Evolutionary conservation across 1,139 yeast species (phyloP).

Genomic region (Nakaseomyces kungkrabaensis): DNA sequence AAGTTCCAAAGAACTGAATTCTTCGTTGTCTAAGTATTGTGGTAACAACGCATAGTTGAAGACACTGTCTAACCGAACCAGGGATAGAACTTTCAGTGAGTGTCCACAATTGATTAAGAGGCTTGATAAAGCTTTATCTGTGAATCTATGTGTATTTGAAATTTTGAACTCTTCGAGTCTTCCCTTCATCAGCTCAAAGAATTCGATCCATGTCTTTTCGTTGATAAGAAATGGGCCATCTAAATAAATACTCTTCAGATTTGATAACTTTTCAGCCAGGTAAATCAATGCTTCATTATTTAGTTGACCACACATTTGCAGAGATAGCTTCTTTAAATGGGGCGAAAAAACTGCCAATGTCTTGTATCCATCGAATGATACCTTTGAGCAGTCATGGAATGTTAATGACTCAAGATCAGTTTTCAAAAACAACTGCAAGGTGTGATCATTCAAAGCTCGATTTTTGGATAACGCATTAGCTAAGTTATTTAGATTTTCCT

Average conservation of each 20-base stretch:
- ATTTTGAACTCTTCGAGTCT: constrained; percentile 49
- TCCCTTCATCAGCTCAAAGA: constrained; percentile 44
- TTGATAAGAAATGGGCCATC: constrained; percentile 87
- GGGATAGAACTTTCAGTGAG: constrained; percentile 39
- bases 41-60: constrained; percentile 54
- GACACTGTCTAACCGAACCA: constrained; percentile 68
- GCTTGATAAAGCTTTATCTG: constrained; percentile 52
- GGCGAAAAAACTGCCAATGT: constrained; percentile 78
- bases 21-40: constrained; percentile 40
- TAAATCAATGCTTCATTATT: constrained; percentile 67
- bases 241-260: constrained; percentile 44
- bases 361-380: constrained; percentile 54
- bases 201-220: constrained; percentile 64
- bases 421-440: constrained; percentile 62
- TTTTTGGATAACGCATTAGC: constrained; percentile 76
- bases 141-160: constrained; percentile 75
- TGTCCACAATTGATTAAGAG: constrained; percentile 56
- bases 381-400: constrained; percentile 88
- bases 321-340: constrained; percentile 48
- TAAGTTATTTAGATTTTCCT: constrained; percentile 48
- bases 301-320: constrained; percentile 89
- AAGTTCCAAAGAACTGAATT: constrained; percentile 50
- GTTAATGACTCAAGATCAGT: constrained; percentile 48
- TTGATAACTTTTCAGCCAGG: constrained; percentile 46
- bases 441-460: constrained; percentile 62